Evolutionary conservation across 345 rosid species (phyloP).

Genomic region (Cardamine occulta): DNA sequence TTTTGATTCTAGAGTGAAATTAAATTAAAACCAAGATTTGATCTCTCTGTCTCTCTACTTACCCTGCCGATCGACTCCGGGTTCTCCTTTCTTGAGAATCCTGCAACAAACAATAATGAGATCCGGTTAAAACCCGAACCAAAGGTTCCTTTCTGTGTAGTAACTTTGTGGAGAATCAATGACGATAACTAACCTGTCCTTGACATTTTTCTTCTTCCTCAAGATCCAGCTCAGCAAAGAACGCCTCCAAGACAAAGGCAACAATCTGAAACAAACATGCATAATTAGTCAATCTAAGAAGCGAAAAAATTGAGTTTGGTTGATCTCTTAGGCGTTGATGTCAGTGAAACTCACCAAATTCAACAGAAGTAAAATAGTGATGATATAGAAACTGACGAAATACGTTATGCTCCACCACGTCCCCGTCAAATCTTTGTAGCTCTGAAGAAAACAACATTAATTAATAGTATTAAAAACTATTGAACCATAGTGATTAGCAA

Average conservation of each 20-base stretch:
- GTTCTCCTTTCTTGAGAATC: conserved; percentile 52
- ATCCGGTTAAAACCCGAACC: background rate
- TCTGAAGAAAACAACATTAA: conserved; percentile 51
- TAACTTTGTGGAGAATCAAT: background rate
- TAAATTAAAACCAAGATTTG: background rate
- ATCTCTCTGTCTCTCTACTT: conserved; percentile 39
- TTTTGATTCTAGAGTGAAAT: background rate
- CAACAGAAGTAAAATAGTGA: conserved; percentile 78
- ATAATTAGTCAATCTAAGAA: conserved; percentile 8
- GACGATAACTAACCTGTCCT: conserved; percentile 58
- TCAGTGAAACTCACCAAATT: conserved; percentile 73
- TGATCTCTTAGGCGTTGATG: background rate
- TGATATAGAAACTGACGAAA: conserved; percentile 90
- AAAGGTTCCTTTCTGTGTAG: conserved; percentile 1
- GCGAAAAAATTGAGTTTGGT: background rate
- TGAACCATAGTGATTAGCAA: background rate
- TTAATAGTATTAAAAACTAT: conserved; percentile 23
- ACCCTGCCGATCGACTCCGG: conserved; percentile 65
- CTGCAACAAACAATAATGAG: conserved; percentile 41
- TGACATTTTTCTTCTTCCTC: conserved; percentile 60
- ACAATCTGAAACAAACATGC: conserved; percentile 61
- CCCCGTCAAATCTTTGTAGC: conserved; percentile 84
- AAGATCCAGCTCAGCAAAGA: conserved; percentile 94
- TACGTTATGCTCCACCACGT: conserved; percentile 75
- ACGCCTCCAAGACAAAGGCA: conserved; percentile 98